Conservation (phyloP, 331 rosid genomes). For the Cydonia oblonga region DNA sequence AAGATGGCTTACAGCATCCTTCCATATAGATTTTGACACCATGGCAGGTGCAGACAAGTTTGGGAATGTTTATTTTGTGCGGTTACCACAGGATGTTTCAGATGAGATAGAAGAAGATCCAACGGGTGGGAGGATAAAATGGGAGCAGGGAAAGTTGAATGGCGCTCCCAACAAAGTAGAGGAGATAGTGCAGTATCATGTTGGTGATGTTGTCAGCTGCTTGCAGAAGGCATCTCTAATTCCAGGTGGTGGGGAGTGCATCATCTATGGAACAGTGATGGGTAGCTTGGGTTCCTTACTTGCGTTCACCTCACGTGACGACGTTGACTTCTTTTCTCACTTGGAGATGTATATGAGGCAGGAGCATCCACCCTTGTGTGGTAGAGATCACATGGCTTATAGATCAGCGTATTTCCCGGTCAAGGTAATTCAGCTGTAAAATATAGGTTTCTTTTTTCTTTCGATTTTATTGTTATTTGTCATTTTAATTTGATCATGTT, state of each 20-base stretch:
- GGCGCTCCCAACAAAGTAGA: slow-evolving; percentile 96
- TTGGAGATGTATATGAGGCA: slow-evolving; percentile 98
- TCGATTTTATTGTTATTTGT: neutral
- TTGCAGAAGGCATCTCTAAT: slow-evolving; percentile 92
- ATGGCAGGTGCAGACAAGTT: slow-evolving; percentile 99
- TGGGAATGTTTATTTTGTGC: slow-evolving; percentile 81
- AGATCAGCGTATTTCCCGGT: slow-evolving; percentile 96
- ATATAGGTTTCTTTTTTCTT: neutral
- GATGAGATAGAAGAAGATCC: slow-evolving; percentile 99
- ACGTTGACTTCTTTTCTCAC: slow-evolving; percentile 94
- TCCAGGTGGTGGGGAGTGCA: slow-evolving; percentile 92
- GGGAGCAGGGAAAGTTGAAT: slow-evolving; percentile 94
- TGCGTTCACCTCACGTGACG: slow-evolving; percentile 92
- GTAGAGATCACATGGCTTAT: slow-evolving; percentile 97
- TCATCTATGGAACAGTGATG: slow-evolving; percentile 85
- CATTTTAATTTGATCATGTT: neutral
- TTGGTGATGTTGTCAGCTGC: slow-evolving; percentile 68
- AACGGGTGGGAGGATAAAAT: slow-evolving; percentile 91
- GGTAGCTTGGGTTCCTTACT: slow-evolving; percentile 93
- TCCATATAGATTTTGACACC: slow-evolving; percentile 91
- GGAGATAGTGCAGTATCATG: slow-evolving; percentile 87
- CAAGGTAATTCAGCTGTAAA: slow-evolving; percentile 39
- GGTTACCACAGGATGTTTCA: slow-evolving; percentile 82
- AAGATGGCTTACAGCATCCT: slow-evolving; percentile 91
- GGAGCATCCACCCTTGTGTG: slow-evolving; percentile 91